Evolutionary conservation across 73 alveolate species (phyloP), one percentile per base, ranked within the genome.

Genomic region (Urostyla sp.): DNA sequence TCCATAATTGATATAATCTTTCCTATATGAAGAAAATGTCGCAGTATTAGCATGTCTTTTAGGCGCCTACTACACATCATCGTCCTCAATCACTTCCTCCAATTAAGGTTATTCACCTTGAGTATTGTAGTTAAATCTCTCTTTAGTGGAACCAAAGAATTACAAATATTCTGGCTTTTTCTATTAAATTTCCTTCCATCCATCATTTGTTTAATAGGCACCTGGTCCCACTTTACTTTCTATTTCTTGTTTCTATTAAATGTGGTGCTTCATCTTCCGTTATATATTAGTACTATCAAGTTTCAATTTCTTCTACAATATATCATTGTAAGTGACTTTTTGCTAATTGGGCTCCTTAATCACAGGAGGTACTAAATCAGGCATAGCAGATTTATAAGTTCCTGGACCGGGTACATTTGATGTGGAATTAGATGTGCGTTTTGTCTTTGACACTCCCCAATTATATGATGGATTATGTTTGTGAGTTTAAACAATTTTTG

Each of bases 141-240:
- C 74, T 35, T 73, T 24, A 11, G 85, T 73, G 8, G 75, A 46
- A 18, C 85, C 85, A 37, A 73, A 73, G 85, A 73, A 73, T 32
- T 73, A 31, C 37, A 73, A 48, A 34, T 50, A 73, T 23, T 73
- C 85, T 16, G 85, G 85, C 59, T 73, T 73, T 23, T 28, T n/a
- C 43, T 34, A 27, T 30, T 24, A 16, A 32, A 73, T 52, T 4
- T 73, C 85, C n/a, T 51, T 50, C 44, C 35, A 48, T 11, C 18
- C 35, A 15, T 61, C 32, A 46, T 46, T 69, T 26, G 44, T 49
- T n/a, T 69, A 49, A 37, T 69, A 49, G 34, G 58, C 83, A 30
- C 83, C 83, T 4, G 83, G 83, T 15, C 69, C 72, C 6, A 69
- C 83, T 27, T 59, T 44, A 27, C 44, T 27, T 8, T 69, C 37